Conservation (phyloP, 2,329 filamentous ascomycete species). For the Botryosphaeria dothidea region DNA sequence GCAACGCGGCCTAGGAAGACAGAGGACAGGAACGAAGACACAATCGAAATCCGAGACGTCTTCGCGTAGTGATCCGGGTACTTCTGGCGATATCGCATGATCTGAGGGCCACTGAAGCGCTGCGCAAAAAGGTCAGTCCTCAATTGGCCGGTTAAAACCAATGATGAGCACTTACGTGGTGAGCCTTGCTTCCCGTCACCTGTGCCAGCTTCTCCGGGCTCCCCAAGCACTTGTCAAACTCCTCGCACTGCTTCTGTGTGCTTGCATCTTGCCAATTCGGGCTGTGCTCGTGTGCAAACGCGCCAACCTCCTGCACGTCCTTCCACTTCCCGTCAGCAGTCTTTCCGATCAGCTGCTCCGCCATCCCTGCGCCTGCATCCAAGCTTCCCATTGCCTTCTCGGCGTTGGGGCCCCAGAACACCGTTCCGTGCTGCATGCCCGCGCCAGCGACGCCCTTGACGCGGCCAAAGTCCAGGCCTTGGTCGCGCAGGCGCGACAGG, state of each 20-base stretch:
- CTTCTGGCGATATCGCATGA: constrained; percentile 80
- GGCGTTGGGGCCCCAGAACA: constrained; percentile 81
- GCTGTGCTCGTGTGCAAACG: constrained; percentile 81
- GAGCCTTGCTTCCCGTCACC: constrained; percentile 86
- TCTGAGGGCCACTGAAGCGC: constrained; percentile 97
- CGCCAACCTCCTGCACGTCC: constrained; percentile 46
- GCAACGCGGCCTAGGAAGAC: constrained; percentile 83
- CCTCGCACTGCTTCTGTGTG: constrained; percentile 87
- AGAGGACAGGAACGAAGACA: constrained; percentile 93
- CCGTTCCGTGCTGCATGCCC: constrained; percentile 96
- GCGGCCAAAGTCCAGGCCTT: constrained; percentile 69
- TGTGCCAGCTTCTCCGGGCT: constrained; percentile 68
- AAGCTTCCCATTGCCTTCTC: constrained; percentile 64
- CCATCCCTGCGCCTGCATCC: constrained; percentile 61
- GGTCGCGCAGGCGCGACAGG: constrained; percentile 68
- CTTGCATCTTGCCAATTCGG: constrained; percentile 99
- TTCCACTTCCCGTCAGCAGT: constrained; percentile 28
- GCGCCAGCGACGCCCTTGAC: constrained; percentile 86
- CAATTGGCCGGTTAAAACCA: neutral
- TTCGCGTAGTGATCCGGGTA: constrained; percentile 78
- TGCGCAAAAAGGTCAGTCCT: constrained; percentile 39
- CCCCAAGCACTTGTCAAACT: constrained; percentile 75
- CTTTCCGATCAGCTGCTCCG: constrained; percentile 64
- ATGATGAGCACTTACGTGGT: constrained; percentile 67
- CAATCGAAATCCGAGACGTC: constrained; percentile 84